Percentiles rank a stretch among this genome's conserved stretches.
These are phyloP conservation scores for Dioscorea zingiberensis DNA, from an alignment of 106 monocot genomes.

Conservation along the genomic window DNA sequence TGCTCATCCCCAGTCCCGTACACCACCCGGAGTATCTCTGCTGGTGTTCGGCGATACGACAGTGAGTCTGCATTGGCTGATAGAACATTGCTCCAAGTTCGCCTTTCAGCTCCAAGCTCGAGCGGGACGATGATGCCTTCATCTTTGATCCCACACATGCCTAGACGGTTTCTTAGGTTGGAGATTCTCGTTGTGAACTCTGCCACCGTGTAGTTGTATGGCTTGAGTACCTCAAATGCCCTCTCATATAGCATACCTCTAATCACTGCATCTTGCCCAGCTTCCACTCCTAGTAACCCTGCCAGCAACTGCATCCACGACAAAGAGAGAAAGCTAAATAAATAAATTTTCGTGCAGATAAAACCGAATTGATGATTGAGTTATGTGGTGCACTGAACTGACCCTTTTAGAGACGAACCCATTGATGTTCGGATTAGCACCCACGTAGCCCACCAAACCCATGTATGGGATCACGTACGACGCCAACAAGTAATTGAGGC, in stretches of 20 bases:
- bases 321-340: no score
- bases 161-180: slow-evolving; percentile 28
- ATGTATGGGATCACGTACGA: slow-evolving; percentile 46
- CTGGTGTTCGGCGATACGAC: slow-evolving; percentile 27
- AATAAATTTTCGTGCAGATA: no score
- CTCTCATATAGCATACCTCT: slow-evolving; percentile 27
- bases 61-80: slow-evolving; percentile 37
- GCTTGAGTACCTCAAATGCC: slow-evolving; percentile 7
- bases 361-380: no score
- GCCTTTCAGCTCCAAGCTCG: slow-evolving; percentile 33
- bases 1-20: slow-evolving; percentile 40
- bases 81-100: slow-evolving; percentile 21
- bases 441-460: slow-evolving; percentile 44
- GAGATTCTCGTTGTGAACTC: slow-evolving; percentile 34
- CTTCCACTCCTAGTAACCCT: slow-evolving; percentile 42
- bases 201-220: slow-evolving; percentile 41
- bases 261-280: slow-evolving; percentile 44
- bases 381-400: no score
- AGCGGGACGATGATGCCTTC: slow-evolving; percentile 37
- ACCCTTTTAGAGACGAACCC: slow-evolving; percentile 39
- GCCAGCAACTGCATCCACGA: slow-evolving; percentile 29
- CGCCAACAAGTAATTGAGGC: slow-evolving; percentile 41
- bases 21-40: slow-evolving; percentile 24
- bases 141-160: slow-evolving; percentile 39
- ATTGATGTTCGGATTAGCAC: slow-evolving; percentile 36